Base-by-base conservation (phyloP, 2,329 filamentous ascomycete genomes). In the Dactylellina drechsleri region DNA sequence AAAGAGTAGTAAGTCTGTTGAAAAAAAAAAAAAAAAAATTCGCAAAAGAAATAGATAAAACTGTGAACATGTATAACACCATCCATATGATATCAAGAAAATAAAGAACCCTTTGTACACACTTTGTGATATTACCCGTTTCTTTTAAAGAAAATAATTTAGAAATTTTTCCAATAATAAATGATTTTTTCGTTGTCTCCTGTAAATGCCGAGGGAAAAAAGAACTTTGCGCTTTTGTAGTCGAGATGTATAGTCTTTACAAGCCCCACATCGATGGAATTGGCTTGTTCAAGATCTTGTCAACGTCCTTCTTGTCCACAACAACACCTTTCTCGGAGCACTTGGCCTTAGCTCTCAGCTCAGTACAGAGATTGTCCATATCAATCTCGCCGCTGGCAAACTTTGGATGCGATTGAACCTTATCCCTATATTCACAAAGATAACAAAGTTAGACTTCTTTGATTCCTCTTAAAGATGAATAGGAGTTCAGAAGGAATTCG, bases 271-370 rank as follows among this genome's bases (percentile, higher is more conserved):
- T 68, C 15, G 71, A 75, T 49, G 71, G 71, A 65, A 75, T 58
- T 26, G 71, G 71, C 71, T 75, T 75, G 64, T 75, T 75, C 58
- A 75, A 45, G 41, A 75, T 75, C 40, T 62, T 67, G 26, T 97
- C 91, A 79, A 98, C 96, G 79, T 98, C 93, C 65, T 88, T 88
- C 83, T 96, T 90, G 76, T 93, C 90, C 23, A 99, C 91, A 16
- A 97, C 92, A 12, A 96, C 92, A 15, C 95, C 94, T 16, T 87
- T 90, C 78, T 96, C 92, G 0, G 93, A 96, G 82, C 95, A 99
- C 81, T 94, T 95, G 70, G 95, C 95, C 84, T 99, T 99, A 81
- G 93, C 92, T 77, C 94, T 92, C 13, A 99, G 87, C 81, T 99
- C 93, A 3, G 91, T 91, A 83, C 95, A 99, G 23, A 99, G 87